Evolutionary conservation across 2,329 filamentous ascomycete genomes (phyloP).

Genomic region (Endothia cerciana): DNA sequence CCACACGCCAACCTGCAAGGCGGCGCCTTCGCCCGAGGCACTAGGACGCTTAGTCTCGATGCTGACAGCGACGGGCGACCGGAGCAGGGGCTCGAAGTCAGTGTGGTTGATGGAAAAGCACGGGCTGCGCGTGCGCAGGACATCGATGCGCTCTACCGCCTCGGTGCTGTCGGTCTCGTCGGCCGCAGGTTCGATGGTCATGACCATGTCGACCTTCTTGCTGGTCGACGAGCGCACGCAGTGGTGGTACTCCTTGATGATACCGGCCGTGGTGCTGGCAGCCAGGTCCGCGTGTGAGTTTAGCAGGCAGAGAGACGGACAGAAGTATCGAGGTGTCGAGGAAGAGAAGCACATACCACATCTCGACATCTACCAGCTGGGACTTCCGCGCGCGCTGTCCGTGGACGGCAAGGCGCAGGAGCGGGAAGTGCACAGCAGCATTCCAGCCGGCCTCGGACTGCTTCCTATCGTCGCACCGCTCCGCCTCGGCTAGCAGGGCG

Average conservation of each 20-base stretch:
- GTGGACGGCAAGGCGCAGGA: neutral
- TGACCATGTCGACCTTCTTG: neutral
- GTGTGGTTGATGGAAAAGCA: slow-evolving; percentile 10
- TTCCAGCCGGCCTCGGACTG: slow-evolving; percentile 8
- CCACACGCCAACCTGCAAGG: slow-evolving; percentile 18
- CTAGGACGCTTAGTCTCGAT: slow-evolving; percentile 18
- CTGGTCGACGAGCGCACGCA: neutral
- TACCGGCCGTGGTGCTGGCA: slow-evolving; percentile 1
- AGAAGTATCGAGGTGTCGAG: neutral
- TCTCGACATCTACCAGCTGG: neutral
- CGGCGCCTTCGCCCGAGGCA: neutral
- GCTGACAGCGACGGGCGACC: slow-evolving; percentile 20
- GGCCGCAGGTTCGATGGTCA: neutral
- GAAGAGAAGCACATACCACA: neutral
- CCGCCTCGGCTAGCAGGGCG: neutral
- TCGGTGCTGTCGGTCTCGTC: neutral
- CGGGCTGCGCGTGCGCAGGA: neutral
- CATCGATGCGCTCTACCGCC: neutral
- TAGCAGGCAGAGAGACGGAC: neutral
- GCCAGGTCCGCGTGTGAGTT: neutral
- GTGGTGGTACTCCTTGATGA: neutral
- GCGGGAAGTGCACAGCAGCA: neutral
- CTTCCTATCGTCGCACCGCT: slow-evolving; percentile 2
- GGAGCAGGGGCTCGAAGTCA: slow-evolving; percentile 8
- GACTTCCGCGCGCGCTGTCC: neutral